These are phyloP conservation scores for Elsinoe perseae DNA, from an alignment of 2,329 filamentous ascomycete species.

Conservation along the genomic window DNA sequence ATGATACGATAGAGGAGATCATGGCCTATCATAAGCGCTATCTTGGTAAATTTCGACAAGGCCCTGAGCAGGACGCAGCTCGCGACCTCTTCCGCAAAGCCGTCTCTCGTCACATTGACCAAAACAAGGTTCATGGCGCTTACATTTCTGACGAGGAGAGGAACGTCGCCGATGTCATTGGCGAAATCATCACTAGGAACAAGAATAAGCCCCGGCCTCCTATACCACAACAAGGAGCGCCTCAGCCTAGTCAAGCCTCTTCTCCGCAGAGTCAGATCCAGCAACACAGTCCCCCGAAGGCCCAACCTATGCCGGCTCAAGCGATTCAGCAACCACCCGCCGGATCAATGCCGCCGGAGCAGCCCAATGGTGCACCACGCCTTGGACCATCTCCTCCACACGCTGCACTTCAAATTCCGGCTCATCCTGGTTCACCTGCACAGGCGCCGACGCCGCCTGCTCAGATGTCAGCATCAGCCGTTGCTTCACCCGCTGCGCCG, in stretches of 20 bases:
- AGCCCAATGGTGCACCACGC: background rate
- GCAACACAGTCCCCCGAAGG: constrained; percentile 1
- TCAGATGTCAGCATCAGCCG: background rate
- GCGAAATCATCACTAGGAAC: constrained; percentile 17
- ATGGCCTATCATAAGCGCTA: constrained; percentile 20
- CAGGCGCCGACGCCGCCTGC: background rate
- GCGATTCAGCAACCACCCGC: background rate
- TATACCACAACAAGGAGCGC: constrained; percentile 2
- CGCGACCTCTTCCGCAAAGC: constrained; percentile 19
- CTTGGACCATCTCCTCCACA: constrained; percentile 5
- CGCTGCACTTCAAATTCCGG: background rate
- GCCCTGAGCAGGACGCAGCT: constrained; percentile 18
- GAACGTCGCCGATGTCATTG: constrained; percentile 18
- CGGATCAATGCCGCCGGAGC: background rate
- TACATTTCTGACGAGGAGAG: constrained; percentile 19
- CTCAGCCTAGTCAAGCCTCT: background rate
- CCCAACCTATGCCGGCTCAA: background rate
- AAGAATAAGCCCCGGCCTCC: constrained; percentile 14
- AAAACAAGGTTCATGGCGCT: constrained; percentile 17
- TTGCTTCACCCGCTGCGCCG: background rate
- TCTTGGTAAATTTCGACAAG: constrained; percentile 16
- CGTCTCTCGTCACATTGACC: constrained; percentile 18
- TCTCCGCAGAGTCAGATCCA: background rate
- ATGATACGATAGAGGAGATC: constrained; percentile 20
- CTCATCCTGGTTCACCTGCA: background rate